phyloP scores from a whole-genome alignment of 2,329 filamentous ascomycete genomes.

The Ophiostoma triangulosporum region DNA sequence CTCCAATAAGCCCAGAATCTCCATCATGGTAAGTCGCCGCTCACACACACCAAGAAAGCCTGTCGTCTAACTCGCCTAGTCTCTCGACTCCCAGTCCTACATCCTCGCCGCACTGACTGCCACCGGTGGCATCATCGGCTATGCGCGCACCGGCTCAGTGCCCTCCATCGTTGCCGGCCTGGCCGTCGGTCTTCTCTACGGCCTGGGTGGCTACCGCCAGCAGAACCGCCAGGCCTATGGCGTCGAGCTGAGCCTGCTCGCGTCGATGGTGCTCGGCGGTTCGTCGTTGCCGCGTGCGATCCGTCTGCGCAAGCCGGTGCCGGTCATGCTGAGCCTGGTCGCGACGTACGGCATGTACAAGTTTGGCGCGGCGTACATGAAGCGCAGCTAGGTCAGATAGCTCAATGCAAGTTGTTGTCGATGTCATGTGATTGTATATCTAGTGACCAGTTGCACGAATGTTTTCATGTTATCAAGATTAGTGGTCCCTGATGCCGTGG shows the following conservation, averaged over 20 bases:
- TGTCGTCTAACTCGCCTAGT: too few relatives aligned
- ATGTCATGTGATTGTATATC: too few relatives aligned
- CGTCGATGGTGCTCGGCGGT: constrained; percentile 71
- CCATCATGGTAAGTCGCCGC: too few relatives aligned
- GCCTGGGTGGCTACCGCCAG: constrained; percentile 68
- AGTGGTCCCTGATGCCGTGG: too few relatives aligned
- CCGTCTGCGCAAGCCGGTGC: constrained; percentile 70
- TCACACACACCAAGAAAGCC: too few relatives aligned
- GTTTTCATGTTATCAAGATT: too few relatives aligned
- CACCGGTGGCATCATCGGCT: constrained; percentile 77
- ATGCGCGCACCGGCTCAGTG: constrained; percentile 68
- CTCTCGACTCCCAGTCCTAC: constrained; percentile 47
- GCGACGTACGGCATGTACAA: constrained; percentile 66
- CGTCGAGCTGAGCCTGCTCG: constrained; percentile 76
- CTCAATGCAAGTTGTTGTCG: not conserved
- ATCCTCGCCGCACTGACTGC: constrained; percentile 72
- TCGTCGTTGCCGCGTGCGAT: constrained; percentile 79
- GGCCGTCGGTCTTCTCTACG: constrained; percentile 63
- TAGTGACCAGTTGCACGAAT: too few relatives aligned
- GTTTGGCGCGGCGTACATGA: constrained; percentile 57
- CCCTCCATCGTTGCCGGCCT: constrained; percentile 78
- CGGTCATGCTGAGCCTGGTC: constrained; percentile 63
- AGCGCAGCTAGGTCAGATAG: not conserved
- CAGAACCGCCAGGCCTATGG: constrained; percentile 65
- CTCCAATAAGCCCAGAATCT: too few relatives aligned